Base-by-base conservation (phyloP, 768 basidiomycete genomes). In the Amanita molliuscula region DNA sequence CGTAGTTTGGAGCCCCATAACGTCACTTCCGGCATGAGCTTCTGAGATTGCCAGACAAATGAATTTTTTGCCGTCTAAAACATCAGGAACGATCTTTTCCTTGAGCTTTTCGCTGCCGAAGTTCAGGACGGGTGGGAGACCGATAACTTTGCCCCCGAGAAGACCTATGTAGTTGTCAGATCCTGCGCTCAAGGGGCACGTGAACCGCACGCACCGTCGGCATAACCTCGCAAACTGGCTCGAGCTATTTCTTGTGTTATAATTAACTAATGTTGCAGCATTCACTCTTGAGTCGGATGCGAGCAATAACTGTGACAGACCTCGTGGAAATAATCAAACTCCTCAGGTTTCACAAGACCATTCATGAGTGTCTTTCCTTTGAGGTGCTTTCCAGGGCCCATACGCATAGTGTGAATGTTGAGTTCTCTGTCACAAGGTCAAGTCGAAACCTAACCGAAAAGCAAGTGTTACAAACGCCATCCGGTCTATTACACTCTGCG, bases 361-460 rank as follows among this genome's bases (percentile, higher is more conserved):
- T 77, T 79, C 75, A 92, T 82, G n/a, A 99, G 70, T 9, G 67
- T 76, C 13, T 79, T 75, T 4, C 94, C 94, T 62, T 84, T 74
- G 9, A 98, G 76, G 59, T 97, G 93, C 63, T 92, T 91, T 18
- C 91, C 92, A 7, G 95, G 95, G 18, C 95, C 95, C 69, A 94
- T 67, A 26, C 92, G 80, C 94, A 98, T 96, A 11, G 90, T 86
- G 60, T 91, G 85, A 41, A 96, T 55, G 56, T 90, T 81, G 33
- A 79, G 33, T 28, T 75, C 80, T 20, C 82, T 84, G 44, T 18
- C 23, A 20, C 15, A 64, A 75, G 76, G 56, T 80, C 72, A 65
- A 78, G 79, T 11, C 55, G 75, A 78, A 11, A 79, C 18, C 33
- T 78, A 75, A 58, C 11, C n/a, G 23, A 15, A 37, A 28, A 8